Conservation (phyloP, 164 flowering plant genomes). For the Protea cynaroides region DNA sequence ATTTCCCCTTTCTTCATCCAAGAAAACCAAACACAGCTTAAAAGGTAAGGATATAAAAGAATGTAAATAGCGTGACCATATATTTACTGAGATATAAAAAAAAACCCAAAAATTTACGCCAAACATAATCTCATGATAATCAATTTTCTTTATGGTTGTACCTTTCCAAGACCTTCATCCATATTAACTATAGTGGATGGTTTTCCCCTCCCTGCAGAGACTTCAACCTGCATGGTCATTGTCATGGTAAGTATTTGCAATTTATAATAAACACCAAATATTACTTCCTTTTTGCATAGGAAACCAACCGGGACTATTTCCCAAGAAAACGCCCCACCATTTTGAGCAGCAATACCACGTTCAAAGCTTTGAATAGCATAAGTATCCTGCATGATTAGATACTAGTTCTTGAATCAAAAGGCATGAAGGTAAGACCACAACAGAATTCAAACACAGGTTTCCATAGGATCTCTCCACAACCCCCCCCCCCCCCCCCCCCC, state of each 20-base stretch:
- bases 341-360: slow-evolving; percentile 52
- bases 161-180: slow-evolving; percentile 13
- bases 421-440: background rate
- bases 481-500: no score
- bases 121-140: no score
- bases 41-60: no score
- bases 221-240: slow-evolving; percentile 40
- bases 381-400: slow-evolving; percentile 30
- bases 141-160: background rate
- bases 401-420: background rate
- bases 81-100: no score
- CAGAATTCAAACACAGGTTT: background rate
- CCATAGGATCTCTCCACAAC: no score
- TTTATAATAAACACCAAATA: background rate
- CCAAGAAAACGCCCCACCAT: slow-evolving; percentile 43
- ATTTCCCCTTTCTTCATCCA: no score
- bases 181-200: slow-evolving; percentile 42
- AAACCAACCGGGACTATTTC: slow-evolving; percentile 54
- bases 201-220: slow-evolving; percentile 67
- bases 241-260: background rate
- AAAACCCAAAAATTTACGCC: no score
- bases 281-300: background rate
- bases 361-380: slow-evolving; percentile 57
- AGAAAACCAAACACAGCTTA: no score
- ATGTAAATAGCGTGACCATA: no score